phyloP scores from a whole-genome alignment of 768 basidiomycete species.

The Tylopilus rubrobrunneus region DNA sequence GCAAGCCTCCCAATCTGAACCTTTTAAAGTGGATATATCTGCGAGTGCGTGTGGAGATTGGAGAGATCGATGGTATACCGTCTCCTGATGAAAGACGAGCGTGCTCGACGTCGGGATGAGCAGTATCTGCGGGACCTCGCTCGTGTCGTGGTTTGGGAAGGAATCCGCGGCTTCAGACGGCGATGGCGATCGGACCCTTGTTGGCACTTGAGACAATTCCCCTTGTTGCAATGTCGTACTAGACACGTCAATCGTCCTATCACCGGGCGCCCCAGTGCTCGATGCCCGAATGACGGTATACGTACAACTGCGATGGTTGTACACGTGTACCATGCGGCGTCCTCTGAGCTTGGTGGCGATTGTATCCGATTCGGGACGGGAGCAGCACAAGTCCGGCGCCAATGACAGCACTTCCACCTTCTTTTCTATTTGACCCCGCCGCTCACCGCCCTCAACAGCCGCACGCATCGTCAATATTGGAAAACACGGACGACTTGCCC shows the following conservation, averaged over 20 bases:
- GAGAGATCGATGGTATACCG: conserved; percentile 49
- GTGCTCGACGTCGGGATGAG: conserved; percentile 63
- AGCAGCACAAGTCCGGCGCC: no score
- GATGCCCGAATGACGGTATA: no score
- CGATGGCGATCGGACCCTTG: background rate
- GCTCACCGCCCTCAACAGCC: no score
- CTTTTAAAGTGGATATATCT: conserved; percentile 52
- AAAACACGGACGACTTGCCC: no score
- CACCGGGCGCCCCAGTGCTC: conserved; percentile 60
- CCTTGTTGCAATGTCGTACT: conserved; percentile 22
- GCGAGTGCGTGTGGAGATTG: conserved; percentile 43
- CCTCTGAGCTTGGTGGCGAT: no score
- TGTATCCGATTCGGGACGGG: no score
- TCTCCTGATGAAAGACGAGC: conserved; percentile 49
- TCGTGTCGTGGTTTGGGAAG: conserved; percentile 24
- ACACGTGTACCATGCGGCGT: no score
- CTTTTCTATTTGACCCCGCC: no score
- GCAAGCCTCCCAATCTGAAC: conserved; percentile 44
- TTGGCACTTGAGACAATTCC: background rate
- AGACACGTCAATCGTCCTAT: conserved; percentile 78
- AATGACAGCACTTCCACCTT: no score
- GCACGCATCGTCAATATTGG: no score
- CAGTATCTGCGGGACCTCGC: conserved; percentile 65
- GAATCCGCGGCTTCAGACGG: conserved; percentile 2
- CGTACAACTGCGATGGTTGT: no score